Conservation (phyloP, 2,329 filamentous ascomycete species). For the Rasamsonia emersonii region DNA sequence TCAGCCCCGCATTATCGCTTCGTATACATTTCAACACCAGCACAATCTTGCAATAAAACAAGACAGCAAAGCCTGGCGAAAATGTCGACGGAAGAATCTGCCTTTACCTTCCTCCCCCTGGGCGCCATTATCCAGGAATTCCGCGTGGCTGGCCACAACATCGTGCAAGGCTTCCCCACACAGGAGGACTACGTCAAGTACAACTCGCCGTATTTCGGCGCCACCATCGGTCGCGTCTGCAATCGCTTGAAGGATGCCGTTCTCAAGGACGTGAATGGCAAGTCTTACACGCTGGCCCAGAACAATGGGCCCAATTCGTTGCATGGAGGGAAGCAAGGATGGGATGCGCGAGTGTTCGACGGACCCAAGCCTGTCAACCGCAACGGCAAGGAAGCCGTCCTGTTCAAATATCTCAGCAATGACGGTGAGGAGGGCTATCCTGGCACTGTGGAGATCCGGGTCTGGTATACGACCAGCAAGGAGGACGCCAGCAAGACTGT, state of each 20-base stretch:
- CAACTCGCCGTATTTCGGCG: constrained; percentile 78
- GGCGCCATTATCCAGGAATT: constrained; percentile 57
- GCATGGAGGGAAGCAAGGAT: constrained; percentile 63
- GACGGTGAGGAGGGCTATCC: constrained; percentile 89
- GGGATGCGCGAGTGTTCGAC: constrained; percentile 71
- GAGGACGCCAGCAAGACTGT: constrained; percentile 59
- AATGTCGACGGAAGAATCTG: constrained; percentile 21
- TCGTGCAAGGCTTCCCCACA: constrained; percentile 77
- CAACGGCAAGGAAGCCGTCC: constrained; percentile 56
- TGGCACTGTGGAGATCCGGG: constrained; percentile 67
- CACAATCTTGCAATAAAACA: too few relatives aligned
- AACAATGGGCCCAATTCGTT: constrained; percentile 70
- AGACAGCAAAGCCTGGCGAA: neutral
- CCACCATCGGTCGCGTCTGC: constrained; percentile 76
- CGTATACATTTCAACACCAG: too few relatives aligned
- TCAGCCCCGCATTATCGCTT: too few relatives aligned
- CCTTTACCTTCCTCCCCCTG: constrained; percentile 37
- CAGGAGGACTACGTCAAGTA: constrained; percentile 65
- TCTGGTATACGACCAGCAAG: constrained; percentile 70
- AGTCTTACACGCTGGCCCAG: constrained; percentile 57
- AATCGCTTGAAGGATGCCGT: constrained; percentile 71
- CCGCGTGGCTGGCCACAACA: constrained; percentile 67
- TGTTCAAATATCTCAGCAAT: constrained; percentile 57
- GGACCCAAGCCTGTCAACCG: constrained; percentile 55
- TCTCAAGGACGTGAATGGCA: constrained; percentile 61